Evolutionary conservation across 331 rosid species (phyloP), one percentile per base, ranked within the genome.

Genomic region (Acacia concinna): DNA sequence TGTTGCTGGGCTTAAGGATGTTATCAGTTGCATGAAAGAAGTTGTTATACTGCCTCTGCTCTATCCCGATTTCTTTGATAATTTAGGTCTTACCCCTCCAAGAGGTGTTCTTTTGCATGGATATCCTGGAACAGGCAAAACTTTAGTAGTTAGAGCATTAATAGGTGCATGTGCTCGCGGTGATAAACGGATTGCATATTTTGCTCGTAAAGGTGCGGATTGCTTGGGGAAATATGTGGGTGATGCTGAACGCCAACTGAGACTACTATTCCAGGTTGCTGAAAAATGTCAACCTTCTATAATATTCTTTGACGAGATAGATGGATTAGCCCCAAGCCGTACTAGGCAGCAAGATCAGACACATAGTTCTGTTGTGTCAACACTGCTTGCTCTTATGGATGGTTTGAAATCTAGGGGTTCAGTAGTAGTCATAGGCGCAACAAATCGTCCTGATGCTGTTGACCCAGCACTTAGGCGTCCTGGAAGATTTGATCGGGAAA

Each of bases 221-320:
- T 96, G 99, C 90, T 89, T 96, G 74, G 99, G 99, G 71, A 96
- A 95, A 83, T 96, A 96, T 81, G 99, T 96, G 2, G 99, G 99
- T 46, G 99, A 96, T 88, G 93, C 99, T 57, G 98, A 93, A 90
- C 97, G 99, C 81, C 99, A 96, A 72, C 90, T 96, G 43, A 93
- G 99, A 82, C 91, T 96, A 57, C 85, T 96, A 81, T 96, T 96
- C 87, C 98, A 96, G 90, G 99, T 96, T 84, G 99, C 99, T 31
- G 99, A 96, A 87, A 96, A 34, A 89, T 91, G 99, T 78, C 99
- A 93, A 65, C 99, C 99, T 80, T 95, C 99, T 65, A 90, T 95
- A 77, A 95, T 95, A 85, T 95, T 95, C 85, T 95, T 95, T 82
- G 99, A 95, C 82, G 99, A 95, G 90, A 95, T 95, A 75, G 99